Base-by-base conservation (phyloP, 2,329 filamentous ascomycete genomes). In the Sporothrix luriei region DNA sequence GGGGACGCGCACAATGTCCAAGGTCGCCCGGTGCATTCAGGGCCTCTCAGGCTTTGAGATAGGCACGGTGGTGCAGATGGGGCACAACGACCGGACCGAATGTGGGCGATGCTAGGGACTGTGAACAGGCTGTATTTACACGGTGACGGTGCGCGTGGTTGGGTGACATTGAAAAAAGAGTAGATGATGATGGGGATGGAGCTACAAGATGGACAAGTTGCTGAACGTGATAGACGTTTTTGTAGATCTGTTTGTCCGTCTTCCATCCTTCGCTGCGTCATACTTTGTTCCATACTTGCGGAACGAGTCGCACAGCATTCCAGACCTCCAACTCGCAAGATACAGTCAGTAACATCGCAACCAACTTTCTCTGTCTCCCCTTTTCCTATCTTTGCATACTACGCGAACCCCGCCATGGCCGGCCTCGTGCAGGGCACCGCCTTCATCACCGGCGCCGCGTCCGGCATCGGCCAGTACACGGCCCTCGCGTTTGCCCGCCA, bases 401-500 rank as follows among this genome's bases (percentile, higher is more conserved):
- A 21, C 6, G n/a, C 13, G 21, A 19, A 14, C 38, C 38, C 51
- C 5, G 10, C 51, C 16, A 62, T 68, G 52, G 9, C 65, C 14
- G 4, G 52, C 48, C 72, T 73, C 33, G 54, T 73, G 46, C 67
- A 66, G 33, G 72, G 72, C 40, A 72, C 71, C 1, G 72, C 72
- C 14, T 72, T 73, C 19, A 73, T 73, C 55, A 71, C 71, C 13
- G 72, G 72, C n/a, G 72, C 71, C 16, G 72, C 72, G 9, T 73
- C 72, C 46, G 84, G 84, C 73, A 85, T 86, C 71, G 84, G 84
- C 29, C 79, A 81, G 71, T 73, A 78, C 71, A 81, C 81, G 2
- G 82, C 83, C 9, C 78, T 81, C 61, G 78, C 82, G 19, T 81
- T 85, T 70, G 83, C 82, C n/a, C 75, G 76, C 24, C 76, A 85